Base-by-base conservation (phyloP, 2,329 filamentous ascomycete species). In the Ophiostoma novo-ulmi region DNA sequence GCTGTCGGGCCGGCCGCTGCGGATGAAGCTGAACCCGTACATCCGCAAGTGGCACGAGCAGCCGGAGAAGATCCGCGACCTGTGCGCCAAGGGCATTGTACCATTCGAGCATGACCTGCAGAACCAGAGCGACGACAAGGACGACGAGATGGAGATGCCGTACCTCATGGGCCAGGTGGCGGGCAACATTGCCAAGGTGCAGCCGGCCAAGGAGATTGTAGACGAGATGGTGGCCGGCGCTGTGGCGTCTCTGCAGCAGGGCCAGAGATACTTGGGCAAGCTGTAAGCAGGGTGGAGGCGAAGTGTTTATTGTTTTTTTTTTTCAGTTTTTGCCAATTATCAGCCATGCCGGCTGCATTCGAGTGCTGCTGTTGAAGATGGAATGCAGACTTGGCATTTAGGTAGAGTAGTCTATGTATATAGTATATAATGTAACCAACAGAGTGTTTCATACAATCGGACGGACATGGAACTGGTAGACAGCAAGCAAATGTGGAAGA, bases 121-220 rank as follows among this genome's bases (percentile, higher is more conserved):
- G 68, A 85, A 93, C 70, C 22, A 22, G 35, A 48, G 65, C 20
- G 65, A 39, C 36, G 70, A 64, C 11, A 55, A 5, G 20, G 69
- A 64, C 48, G 72, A 70, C 2, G 93, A 97, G 58, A 82, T 97
- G 14, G 94, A 97, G 77, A 83, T 91, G 70, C 94, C 94, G 14
- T 93, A 94, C 80, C 78, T 97, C 77, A 97, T 97, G 94, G 94
- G 94, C 0, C 93, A 97, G 81, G 94, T 97, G 10, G 91, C 93
- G 0, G 94, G 91, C 1, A 85, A 89, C 0, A 91, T 97, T 71
- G 80, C 82, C 44, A 88, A 89, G 74, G 87, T 97, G 72, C 88
- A 95, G 82, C 93, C 94, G 0, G 94, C 94, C 0, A 86, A 83
- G 66, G 85, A 89, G 74, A 97, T 98, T 81, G 89, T 98, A n/a